Base-by-base conservation (phyloP, 2,329 filamentous ascomycete genomes). In the Byssothecium circinans region DNA sequence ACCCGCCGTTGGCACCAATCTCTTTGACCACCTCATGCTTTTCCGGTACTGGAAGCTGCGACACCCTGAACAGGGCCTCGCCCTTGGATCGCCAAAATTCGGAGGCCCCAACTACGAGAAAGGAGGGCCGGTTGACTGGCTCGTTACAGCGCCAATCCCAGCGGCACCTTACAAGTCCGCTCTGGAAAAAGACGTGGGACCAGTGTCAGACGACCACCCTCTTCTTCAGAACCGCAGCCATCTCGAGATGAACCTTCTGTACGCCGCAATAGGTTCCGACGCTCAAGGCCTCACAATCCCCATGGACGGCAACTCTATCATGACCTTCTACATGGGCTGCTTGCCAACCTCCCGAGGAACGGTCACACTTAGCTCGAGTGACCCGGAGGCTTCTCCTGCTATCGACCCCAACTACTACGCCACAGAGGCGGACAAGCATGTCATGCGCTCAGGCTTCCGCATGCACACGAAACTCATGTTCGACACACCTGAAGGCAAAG, bases 1-100 rank as follows among this genome's bases (percentile, higher is more conserved):
- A 1, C 78, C 79, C 1, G 79, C 82, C 25, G 83, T 88, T 1
- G 84, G 84, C 2, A 78, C 77, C 50, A 83, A 86, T 66, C 71
- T 87, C 3, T 75, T 82, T 37, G 84, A 87, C 60, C 82, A 84
- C 37, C 20, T 60, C 15, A 49, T 58, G 45, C 18, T 54, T n/a
- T 58, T 51, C 29, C 51, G 58, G 18, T 60, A 61, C 50, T 64
- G 60, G 61, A 62, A 62, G 43, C 49, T 64, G 11, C 54, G 54
- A 15, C 38, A 61, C 25, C 59, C 61, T 2, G 59, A 61, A n/a
- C 25, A 47, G 27, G 59, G 59, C 2, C 48, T 61, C 7, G 49
- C 61, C 2, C 43, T 62, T 17, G 58, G 59, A 12, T 60, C 57
- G 2, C 56, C 59, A 19, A 10, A 34, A 2, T 64, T 61, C 32